Conservation (phyloP, 345 rosid species). For the Rhodamnia rubescens region DNA sequence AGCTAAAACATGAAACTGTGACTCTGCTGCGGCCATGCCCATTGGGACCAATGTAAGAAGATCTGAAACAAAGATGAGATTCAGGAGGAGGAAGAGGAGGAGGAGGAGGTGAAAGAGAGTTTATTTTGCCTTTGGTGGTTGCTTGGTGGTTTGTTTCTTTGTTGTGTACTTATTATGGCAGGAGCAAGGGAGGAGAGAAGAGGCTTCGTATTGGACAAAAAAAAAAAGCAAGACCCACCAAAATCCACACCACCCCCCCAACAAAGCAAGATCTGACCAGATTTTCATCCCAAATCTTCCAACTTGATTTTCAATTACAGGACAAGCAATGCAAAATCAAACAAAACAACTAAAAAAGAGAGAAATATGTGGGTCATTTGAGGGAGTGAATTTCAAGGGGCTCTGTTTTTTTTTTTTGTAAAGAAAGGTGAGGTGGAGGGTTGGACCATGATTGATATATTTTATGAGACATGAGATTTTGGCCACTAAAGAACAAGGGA, state of each 20-base stretch:
- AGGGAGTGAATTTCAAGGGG: not conserved
- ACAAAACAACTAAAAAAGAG: not conserved
- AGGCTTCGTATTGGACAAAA: not conserved
- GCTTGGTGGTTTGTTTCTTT: not conserved
- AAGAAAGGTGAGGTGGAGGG: not conserved
- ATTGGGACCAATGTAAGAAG: slow-evolving; percentile 34
- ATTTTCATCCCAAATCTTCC: slow-evolving; percentile 39
- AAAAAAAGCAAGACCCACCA: slow-evolving; percentile 11
- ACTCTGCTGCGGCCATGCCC: slow-evolving; percentile 27
- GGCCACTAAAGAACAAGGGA: not conserved
- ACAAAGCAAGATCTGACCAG: slow-evolving; percentile 44
- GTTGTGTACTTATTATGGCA: not conserved
- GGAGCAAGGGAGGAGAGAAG: not conserved
- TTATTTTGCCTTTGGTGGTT: not conserved
- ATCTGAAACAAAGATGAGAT: not conserved
- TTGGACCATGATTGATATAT: slow-evolving; percentile 16
- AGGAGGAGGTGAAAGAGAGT: not conserved
- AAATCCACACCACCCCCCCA: slow-evolving; percentile 14
- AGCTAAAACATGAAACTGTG: slow-evolving; percentile 81
- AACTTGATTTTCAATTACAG: slow-evolving; percentile 33
- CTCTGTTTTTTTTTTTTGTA: not conserved
- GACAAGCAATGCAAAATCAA: slow-evolving; percentile 24
- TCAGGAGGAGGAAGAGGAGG: not conserved
- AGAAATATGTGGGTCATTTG: slow-evolving; percentile 1
- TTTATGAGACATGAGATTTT: not conserved